A percentile compares a stretch with the other conserved stretches of the same genome.
Evolutionary conservation across 1,139 yeast species (phyloP).

Genomic region (Candida pseudoviswanathii): DNA sequence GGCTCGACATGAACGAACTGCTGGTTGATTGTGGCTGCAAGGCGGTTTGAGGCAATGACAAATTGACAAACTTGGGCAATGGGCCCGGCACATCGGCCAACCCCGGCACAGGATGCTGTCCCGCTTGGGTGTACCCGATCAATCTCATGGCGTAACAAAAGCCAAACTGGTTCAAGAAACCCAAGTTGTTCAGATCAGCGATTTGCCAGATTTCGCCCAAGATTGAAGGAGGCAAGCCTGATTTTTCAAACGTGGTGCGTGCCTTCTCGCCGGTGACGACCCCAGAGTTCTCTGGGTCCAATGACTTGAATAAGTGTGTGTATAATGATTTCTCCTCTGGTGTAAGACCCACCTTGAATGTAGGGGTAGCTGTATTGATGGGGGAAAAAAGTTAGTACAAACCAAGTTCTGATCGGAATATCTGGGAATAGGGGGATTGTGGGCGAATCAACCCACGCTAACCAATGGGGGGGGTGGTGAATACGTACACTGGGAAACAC

Average conservation of each 20-base stretch:
- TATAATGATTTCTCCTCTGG: conserved; percentile 77
- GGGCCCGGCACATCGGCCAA: conserved; percentile 62
- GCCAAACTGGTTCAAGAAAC: conserved; percentile 79
- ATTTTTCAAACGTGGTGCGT: conserved; percentile 80
- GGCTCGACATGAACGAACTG: conserved; percentile 50
- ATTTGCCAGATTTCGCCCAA: conserved; percentile 94
- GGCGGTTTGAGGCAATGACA: conserved; percentile 22
- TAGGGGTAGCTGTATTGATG: conserved; percentile 18
- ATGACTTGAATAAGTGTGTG: conserved; percentile 71
- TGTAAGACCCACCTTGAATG: conserved; percentile 58
- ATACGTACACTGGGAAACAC: conserved; percentile 31
- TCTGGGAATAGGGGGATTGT: conserved; percentile 1
- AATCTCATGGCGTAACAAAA: conserved; percentile 86
- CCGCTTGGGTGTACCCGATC: conserved; percentile 86
- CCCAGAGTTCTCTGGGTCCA: conserved; percentile 81
- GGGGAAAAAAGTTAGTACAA: conserved; percentile 9
- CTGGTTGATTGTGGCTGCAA: conserved; percentile 42
- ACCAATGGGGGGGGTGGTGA: background rate
- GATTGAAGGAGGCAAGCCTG: conserved; percentile 76
- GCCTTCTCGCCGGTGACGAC: conserved; percentile 89
- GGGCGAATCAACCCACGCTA: background rate
- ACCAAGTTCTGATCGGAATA: conserved; percentile 4
- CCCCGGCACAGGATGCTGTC: conserved; percentile 54
- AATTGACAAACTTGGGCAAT: conserved; percentile 52
- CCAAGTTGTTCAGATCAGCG: conserved; percentile 83